phyloP scores from a whole-genome alignment of 768 basidiomycete species.

The Pleurotus citrinopileatus region DNA sequence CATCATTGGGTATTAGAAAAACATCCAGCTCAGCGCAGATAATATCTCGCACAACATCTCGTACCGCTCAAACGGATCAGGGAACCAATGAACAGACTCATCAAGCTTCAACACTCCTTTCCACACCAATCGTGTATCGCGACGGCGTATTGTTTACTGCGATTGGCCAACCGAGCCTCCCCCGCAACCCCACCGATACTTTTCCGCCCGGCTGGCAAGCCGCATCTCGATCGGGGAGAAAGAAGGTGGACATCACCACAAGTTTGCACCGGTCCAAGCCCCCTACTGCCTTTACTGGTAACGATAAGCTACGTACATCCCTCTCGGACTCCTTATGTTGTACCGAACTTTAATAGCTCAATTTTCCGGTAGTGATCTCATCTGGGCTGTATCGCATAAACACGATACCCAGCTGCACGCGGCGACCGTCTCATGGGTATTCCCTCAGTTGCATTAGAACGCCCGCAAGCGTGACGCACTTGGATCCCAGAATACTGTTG shows the following conservation, averaged over 20 bases:
- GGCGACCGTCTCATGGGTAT: neutral
- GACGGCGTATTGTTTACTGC: neutral
- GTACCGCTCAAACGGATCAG: too few species aligned
- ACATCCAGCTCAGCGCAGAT: too few species aligned
- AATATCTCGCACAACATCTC: too few species aligned
- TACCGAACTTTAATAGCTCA: constrained; percentile 3
- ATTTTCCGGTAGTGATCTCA: constrained; percentile 6
- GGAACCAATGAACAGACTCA: too few species aligned
- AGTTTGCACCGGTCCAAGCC: neutral
- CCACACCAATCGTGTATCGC: too few species aligned
- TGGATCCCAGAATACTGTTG: neutral
- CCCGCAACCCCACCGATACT: constrained; percentile 5
- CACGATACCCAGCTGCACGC: neutral
- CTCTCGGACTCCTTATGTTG: neutral
- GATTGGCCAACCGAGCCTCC: constrained; percentile 4
- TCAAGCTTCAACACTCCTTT: too few species aligned
- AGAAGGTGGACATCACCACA: neutral
- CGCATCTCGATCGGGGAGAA: neutral
- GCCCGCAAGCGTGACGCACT: neutral
- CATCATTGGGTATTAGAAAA: too few species aligned
- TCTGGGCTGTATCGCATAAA: neutral
- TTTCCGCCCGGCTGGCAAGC: neutral
- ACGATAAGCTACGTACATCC: neutral
- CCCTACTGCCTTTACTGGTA: neutral
- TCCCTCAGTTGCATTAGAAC: neutral